Base-by-base conservation (phyloP, 2,329 filamentous ascomycete species). In the Pseudogymnoascus sp. region DNA sequence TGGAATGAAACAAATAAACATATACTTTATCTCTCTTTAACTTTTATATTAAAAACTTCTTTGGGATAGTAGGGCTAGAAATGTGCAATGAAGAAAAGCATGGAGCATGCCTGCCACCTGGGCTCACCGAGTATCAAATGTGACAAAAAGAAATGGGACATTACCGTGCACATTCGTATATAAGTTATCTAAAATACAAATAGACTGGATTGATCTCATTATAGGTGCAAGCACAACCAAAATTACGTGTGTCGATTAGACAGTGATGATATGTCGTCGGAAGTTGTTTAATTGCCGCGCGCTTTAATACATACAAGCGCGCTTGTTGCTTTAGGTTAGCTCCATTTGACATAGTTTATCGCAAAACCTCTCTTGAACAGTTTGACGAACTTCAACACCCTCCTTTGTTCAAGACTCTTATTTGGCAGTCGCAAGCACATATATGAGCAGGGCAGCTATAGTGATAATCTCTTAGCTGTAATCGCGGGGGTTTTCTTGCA, bases 261-360 rank as follows among this genome's bases (percentile, higher is more conserved):
- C 21, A n/a, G 48, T 55, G 48, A 55, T 55, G 15, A 17, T 55
- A 55, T 55, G 48, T 55, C 48, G 48, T 55, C 13, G 29, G 48
- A 17, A 10, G 29, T 55, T 33, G 29, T 10, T 55, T 4, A 5
- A 15, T 55, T 55, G 48, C 33, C 48, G 48, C 48, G 48, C 48
- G 48, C 48, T 55, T 55, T 29, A 33, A 10, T n/a, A 21, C 21
- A 4, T 33, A 17, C 29, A 55, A 55, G 48, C 48, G 48, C 48
- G 48, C n/a, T 55, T 55, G 48, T 33, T 33, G 48, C 29, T 55
- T 55, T 55, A 4, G 48, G 48, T 55, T 55, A 55, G 48, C 48
- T 29, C 29, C 12, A 15, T 17, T 55, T 55, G 48, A 55, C 48
- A 35, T 55, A 55, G 48, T 55, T 55, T 55, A 55, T 55, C 29